Conservation (phyloP, 306 rosid species). For the Inga oerstediana region DNA sequence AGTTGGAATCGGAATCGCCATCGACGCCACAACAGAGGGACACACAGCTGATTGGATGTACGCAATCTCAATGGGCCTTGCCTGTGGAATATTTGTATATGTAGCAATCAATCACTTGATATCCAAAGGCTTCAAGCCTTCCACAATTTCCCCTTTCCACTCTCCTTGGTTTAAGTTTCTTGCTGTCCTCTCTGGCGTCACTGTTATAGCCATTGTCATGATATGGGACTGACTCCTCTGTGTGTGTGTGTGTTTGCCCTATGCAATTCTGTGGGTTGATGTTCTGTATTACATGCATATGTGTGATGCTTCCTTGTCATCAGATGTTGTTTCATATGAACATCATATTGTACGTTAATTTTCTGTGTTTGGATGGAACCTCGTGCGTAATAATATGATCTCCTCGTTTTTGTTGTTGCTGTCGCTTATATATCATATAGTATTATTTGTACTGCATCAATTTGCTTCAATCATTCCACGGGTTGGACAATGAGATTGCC, state of each 20-base stretch:
- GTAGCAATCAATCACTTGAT: conserved; percentile 82
- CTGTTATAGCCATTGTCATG: conserved; percentile 71
- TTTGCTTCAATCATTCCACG: neutral
- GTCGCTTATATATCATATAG: no score
- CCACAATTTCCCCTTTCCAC: conserved; percentile 37
- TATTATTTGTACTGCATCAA: neutral
- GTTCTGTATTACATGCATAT: neutral
- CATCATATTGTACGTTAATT: neutral
- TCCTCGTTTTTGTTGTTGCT: no score
- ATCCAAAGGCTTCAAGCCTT: conserved; percentile 67
- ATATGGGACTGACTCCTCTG: conserved; percentile 53
- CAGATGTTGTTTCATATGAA: neutral
- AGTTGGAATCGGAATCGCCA: conserved; percentile 78
- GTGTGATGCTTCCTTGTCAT: neutral
- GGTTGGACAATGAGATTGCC: neutral
- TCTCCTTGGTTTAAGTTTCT: conserved; percentile 65
- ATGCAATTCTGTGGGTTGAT: neutral
- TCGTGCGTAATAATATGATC: neutral
- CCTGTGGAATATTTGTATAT: conserved; percentile 78
- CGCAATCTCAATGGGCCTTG: conserved; percentile 78
- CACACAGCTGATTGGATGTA: conserved; percentile 66
- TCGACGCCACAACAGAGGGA: conserved; percentile 72
- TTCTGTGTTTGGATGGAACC: neutral
- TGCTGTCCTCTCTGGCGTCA: conserved; percentile 71
- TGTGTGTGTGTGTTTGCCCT: no score